Conservation (phyloP, 108 stramenopile species). For the Skeletonema potamos region DNA sequence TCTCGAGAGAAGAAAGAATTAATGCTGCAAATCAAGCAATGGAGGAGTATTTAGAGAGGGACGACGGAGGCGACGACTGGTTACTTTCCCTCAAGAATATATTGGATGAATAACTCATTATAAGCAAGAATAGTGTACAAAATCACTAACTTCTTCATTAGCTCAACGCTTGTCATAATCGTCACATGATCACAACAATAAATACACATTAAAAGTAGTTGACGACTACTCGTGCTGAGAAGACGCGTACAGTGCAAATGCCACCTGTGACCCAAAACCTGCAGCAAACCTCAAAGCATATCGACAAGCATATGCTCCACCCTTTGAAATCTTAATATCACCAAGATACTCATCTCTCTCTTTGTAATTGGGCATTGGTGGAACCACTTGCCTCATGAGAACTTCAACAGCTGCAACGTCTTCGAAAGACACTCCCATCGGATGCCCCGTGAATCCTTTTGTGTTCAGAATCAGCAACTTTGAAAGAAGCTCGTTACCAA, state of each 20-base stretch:
- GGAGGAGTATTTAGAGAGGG: constrained; percentile 68
- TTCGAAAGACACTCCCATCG: constrained; percentile 97
- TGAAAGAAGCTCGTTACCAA: constrained; percentile 88
- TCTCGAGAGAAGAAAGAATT: constrained; percentile 29
- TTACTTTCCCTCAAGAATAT: constrained; percentile 51
- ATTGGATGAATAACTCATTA: constrained; percentile 34
- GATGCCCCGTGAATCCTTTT: constrained; percentile 96
- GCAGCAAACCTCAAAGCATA: constrained; percentile 96
- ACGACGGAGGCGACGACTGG: constrained; percentile 76
- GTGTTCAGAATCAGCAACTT: constrained; percentile 93
- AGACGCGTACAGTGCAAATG: constrained; percentile 91
- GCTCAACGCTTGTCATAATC: not conserved
- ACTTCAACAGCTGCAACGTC: constrained; percentile 94
- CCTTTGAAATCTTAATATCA: constrained; percentile 88
- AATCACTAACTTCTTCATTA: not conserved
- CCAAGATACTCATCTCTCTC: constrained; percentile 87
- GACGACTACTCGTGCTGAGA: constrained; percentile 55
- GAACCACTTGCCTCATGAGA: constrained; percentile 79
- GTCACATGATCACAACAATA: not conserved
- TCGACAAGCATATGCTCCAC: constrained; percentile 85
- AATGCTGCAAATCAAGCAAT: constrained; percentile 59
- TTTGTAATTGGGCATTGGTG: constrained; percentile 89
- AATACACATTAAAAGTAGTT: not conserved
- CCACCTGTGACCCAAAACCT: constrained; percentile 96
- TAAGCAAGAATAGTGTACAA: not conserved